These are phyloP conservation scores for Coemansia sp. DNA, from an alignment of 192 early-diverging fungal species.

Conservation along the genomic window DNA sequence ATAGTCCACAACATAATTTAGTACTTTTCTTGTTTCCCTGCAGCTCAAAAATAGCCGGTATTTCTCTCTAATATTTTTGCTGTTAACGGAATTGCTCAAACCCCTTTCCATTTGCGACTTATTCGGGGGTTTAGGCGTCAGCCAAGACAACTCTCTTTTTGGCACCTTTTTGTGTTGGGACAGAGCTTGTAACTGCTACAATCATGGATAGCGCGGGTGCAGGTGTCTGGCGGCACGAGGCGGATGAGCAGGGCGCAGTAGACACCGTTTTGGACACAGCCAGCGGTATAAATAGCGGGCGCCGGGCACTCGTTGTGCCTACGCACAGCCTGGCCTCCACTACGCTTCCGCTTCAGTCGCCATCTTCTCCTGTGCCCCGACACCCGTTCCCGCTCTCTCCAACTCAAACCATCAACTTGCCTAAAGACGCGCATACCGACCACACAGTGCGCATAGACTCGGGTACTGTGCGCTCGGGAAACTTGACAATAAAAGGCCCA, in stretches of 20 bases:
- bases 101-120: not conserved
- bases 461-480: not conserved
- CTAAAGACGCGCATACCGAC: constrained; percentile 1
- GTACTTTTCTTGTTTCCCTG: constrained; percentile 1
- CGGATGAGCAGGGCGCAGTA: not conserved
- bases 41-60: not conserved
- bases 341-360: constrained; percentile 4
- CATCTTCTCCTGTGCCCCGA: constrained; percentile 7
- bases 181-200: too few species aligned
- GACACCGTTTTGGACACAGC: not conserved
- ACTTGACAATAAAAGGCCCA: not conserved
- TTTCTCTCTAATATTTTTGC: not conserved
- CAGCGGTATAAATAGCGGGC: constrained; percentile 9
- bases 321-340: not conserved
- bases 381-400: constrained; percentile 11
- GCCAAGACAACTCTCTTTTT: not conserved
- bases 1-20: not conserved
- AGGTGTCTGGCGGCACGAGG: not conserved
- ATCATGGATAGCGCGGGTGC: not conserved
- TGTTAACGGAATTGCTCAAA: not conserved
- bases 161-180: not conserved
- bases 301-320: constrained; percentile 16
- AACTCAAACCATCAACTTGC: not conserved
- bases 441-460: not conserved
- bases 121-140: not conserved